Base-by-base conservation (phyloP, 75 land plant genomes). In the Picea sitchensis region DNA sequence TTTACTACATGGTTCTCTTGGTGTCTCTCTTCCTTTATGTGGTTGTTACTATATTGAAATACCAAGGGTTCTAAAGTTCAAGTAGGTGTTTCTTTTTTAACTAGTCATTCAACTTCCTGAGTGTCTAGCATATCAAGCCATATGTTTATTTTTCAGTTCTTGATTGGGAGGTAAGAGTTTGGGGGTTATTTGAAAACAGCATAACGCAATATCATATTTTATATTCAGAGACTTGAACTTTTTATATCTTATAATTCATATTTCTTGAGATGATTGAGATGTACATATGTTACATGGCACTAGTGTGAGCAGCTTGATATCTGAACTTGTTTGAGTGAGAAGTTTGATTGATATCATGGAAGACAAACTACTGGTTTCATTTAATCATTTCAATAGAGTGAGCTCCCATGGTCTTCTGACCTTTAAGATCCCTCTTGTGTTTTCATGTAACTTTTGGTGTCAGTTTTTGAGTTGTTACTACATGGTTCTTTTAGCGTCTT, bases 231-330 rank as follows among this genome's bases (percentile, higher is more conserved):
- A 51, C 11, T 51, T 51, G 11, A 51, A 51, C 1, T 51, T 1
- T 51, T 47, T 0, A 9, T 2, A 71, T 71, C 5, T 20, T 44
- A 47, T 71, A 71, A 71, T 71, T 44, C 6, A 69, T 69, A 71
- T 71, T 41, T 67, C 38, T 71, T 44, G 73, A 71, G 54, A 71
- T 71, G 54, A 44, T n/a, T 71, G 47, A 71, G 15, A 71, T 71
- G 26, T 44, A 71, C 21, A 71, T 38, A 71, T 41, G 54, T 12
- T 71, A 41, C 3, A 20, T 44, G 23, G 21, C 21, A 41, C 54
- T 38, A 38, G 71, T 67, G 7, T 67, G 15, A n/a, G 26, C 2
- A 71, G 13, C 73, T 17, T 71, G n/a, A 20, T 41, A 9, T 71
- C 26, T 71, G 3, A 71, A 7, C 56, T 71, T 51, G 0, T 8